Conservation (phyloP, 1,284 basidiomycete species). For the Athelia psychrophila region DNA sequence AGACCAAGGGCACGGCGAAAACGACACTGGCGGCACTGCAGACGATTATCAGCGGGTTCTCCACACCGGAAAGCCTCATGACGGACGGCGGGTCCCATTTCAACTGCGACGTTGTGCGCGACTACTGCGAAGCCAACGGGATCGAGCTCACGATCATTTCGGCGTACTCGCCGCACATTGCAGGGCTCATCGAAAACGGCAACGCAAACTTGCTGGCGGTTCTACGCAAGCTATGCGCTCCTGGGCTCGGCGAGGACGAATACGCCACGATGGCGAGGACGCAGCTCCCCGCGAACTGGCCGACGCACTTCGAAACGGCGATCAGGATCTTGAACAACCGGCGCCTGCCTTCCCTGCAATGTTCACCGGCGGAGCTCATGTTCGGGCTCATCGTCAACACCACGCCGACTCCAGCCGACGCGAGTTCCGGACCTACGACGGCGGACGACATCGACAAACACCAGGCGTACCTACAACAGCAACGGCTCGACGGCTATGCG, state of each 20-base stretch:
- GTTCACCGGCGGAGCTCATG: constrained; percentile 26
- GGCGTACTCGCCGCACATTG: constrained; percentile 38
- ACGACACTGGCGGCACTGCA: constrained; percentile 14
- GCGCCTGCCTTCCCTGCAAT: constrained; percentile 15
- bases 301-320: constrained; percentile 26
- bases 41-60: no score
- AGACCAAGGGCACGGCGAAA: constrained; percentile 19
- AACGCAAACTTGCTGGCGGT: constrained; percentile 28
- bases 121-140: constrained; percentile 22
- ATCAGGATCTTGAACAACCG: constrained; percentile 23
- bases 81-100: constrained; percentile 31
- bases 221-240: constrained; percentile 28
- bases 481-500: constrained; percentile 24
- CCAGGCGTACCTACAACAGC: constrained; percentile 26
- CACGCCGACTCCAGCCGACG: constrained; percentile 4
- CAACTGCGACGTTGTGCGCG: constrained; percentile 26
- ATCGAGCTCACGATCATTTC: constrained; percentile 20
- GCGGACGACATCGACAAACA: constrained; percentile 15
- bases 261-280: constrained; percentile 9
- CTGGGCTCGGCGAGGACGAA: constrained; percentile 26
- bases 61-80: no score
- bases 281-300: constrained; percentile 25
- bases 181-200: constrained; percentile 30
- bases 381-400: constrained; percentile 25
- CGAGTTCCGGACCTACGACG: background rate